A percentile compares a stretch with the other conserved stretches of the same genome.
Evolutionary conservation across 2,329 filamentous ascomycete species (phyloP).

Genomic region (Knufia petricola): DNA sequence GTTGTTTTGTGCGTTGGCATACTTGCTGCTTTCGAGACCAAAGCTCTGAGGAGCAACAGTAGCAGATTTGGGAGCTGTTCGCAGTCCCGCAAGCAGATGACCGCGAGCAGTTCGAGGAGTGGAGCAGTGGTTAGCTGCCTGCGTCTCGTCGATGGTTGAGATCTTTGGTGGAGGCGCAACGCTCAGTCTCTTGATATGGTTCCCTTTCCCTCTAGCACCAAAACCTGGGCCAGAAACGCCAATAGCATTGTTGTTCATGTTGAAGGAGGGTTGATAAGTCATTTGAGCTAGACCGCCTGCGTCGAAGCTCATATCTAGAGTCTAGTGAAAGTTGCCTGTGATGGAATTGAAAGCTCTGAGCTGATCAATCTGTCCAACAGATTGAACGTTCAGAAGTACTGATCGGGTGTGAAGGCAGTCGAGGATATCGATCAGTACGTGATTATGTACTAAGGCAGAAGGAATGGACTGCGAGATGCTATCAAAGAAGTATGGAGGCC

Average conservation of each 20-base stretch:
- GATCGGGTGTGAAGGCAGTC: not conserved
- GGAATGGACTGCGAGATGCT: not conserved
- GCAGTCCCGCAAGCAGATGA: slow-evolving; percentile 82
- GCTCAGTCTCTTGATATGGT: slow-evolving; percentile 79
- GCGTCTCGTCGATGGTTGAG: slow-evolving; percentile 53
- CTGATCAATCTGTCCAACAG: slow-evolving; percentile 9
- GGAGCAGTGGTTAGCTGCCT: slow-evolving; percentile 57
- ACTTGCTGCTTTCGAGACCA: slow-evolving; percentile 40
- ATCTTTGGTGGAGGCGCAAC: slow-evolving; percentile 65
- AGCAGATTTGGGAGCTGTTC: slow-evolving; percentile 83
- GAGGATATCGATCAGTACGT: not conserved
- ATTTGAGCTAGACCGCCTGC: slow-evolving; percentile 99
- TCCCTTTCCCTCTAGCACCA: slow-evolving; percentile 73
- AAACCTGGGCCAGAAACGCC: slow-evolving; percentile 70
- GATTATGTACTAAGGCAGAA: slow-evolving; percentile 10
- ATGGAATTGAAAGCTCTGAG: slow-evolving; percentile 4
- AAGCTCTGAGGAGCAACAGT: slow-evolving; percentile 56
- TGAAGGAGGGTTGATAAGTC: slow-evolving; percentile 71
- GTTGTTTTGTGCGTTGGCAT: slow-evolving; percentile 35
- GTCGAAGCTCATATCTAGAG: slow-evolving; percentile 51
- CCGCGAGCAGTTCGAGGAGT: slow-evolving; percentile 91
- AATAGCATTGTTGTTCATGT: slow-evolving; percentile 57
- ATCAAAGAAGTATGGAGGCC: not conserved
- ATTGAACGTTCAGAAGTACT: not conserved
- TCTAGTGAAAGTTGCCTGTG: no score